Evolutionary conservation across 768 basidiomycete species (phyloP).

Genomic region (Tubosaeta brunneosetosa): DNA sequence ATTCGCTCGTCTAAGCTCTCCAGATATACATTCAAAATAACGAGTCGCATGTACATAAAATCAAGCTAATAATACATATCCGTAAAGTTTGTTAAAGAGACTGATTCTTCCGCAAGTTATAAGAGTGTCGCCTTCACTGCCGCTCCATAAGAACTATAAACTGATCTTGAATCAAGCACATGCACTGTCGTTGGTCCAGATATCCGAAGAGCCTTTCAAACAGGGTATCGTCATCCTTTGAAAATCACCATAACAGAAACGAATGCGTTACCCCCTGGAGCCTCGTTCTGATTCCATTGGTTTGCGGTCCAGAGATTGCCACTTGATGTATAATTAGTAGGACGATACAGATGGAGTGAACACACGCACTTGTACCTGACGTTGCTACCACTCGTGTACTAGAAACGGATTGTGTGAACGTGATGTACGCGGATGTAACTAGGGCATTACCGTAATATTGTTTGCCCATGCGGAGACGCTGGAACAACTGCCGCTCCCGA

Average conservation of each 20-base stretch:
- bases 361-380: slow-evolving; percentile 39
- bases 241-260: neutral
- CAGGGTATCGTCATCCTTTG: neutral
- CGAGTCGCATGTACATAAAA: neutral
- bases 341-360: neutral
- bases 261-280: slow-evolving; percentile 22
- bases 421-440: neutral
- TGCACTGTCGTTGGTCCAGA: slow-evolving; percentile 55
- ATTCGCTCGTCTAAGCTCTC: no score
- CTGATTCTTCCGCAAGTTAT: neutral
- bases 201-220: slow-evolving; percentile 41
- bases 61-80: neutral
- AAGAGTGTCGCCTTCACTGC: no score
- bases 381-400: slow-evolving; percentile 41
- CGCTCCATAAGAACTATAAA: neutral
- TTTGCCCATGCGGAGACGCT: slow-evolving; percentile 40
- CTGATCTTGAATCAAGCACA: slow-evolving; percentile 22
- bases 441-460: slow-evolving; percentile 31
- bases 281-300: slow-evolving; percentile 43
- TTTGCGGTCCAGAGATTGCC: slow-evolving; percentile 47
- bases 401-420: neutral
- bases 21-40: neutral
- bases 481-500: slow-evolving; percentile 28
- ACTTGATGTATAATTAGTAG: slow-evolving; percentile 19
- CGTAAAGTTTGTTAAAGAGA: neutral